Evolutionary conservation across 306 rosid genomes (phyloP).

Genomic region (Malus asiatica): DNA sequence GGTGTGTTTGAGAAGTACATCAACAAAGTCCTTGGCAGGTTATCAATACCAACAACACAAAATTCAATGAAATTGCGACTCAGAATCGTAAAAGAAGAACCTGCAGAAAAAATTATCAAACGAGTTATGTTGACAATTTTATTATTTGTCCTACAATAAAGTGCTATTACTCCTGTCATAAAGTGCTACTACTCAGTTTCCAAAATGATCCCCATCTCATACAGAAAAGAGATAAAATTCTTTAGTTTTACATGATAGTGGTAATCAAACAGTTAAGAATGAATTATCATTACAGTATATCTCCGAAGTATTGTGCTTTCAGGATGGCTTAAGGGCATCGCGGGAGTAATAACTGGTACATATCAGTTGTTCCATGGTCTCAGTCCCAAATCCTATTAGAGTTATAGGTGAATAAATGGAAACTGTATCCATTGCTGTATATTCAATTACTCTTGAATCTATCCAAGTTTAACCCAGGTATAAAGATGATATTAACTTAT

Average conservation of each 20-base stretch:
- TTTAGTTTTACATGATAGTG: neutral
- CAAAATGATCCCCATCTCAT: neutral
- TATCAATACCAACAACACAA: conserved; percentile 72
- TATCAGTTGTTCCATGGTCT: neutral
- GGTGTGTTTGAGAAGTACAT: conserved; percentile 93
- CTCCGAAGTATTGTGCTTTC: neutral
- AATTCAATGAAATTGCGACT: conserved; percentile 79
- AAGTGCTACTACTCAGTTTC: neutral
- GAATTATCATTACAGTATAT: neutral
- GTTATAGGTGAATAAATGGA: neutral
- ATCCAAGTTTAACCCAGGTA: neutral
- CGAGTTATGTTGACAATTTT: conserved; percentile 4
- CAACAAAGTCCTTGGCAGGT: conserved; percentile 76
- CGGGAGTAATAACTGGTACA: neutral
- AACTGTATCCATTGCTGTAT: neutral
- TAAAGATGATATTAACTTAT: neutral
- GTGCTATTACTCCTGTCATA: neutral
- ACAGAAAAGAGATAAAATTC: neutral
- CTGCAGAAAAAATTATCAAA: conserved; percentile 37
- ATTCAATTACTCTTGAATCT: neutral
- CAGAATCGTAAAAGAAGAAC: conserved; percentile 61
- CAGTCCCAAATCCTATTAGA: neutral
- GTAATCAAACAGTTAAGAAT: neutral
- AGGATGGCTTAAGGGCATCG: neutral
- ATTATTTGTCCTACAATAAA: neutral